phyloP scores from a whole-genome alignment of 1,139 yeast genomes.

The Pneumocystis murina region DNA sequence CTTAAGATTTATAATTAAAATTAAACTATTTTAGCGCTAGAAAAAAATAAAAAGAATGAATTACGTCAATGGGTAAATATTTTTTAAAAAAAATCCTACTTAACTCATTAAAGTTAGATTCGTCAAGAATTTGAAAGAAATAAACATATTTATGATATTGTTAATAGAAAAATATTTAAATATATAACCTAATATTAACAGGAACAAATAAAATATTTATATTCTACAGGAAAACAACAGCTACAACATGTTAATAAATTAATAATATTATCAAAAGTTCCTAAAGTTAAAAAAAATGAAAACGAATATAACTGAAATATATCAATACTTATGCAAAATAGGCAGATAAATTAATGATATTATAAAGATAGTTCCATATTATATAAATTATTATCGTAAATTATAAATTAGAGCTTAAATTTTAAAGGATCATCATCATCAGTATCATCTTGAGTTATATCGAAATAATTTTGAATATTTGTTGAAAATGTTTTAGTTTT shows the following conservation, averaged over 20 bases:
- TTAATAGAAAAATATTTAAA: not conserved
- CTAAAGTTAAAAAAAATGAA: not conserved
- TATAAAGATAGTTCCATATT: not conserved
- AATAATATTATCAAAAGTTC: not conserved
- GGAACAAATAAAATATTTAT: not conserved
- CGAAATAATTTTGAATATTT: not conserved
- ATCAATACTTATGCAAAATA: not conserved
- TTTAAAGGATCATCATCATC: conserved; percentile 6
- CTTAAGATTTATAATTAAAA: not conserved
- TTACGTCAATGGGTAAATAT: not conserved
- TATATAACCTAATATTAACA: not conserved
- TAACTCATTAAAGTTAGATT: not conserved
- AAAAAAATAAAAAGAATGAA: not conserved
- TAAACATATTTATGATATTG: not conserved
- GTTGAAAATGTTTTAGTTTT: not conserved
- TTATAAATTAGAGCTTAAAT: conserved; percentile 1
- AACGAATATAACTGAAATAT: not conserved
- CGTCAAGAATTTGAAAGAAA: not conserved
- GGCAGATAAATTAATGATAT: not conserved
- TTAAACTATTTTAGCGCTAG: not conserved
- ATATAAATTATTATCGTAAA: conserved; percentile 1
- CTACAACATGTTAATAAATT: not conserved
- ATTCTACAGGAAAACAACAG: not conserved
- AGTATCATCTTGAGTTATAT: conserved; percentile 1
- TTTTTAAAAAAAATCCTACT: not conserved